Base-by-base conservation (phyloP, 2,329 filamentous ascomycete genomes). In the Talaromyces albobiverticillius region DNA sequence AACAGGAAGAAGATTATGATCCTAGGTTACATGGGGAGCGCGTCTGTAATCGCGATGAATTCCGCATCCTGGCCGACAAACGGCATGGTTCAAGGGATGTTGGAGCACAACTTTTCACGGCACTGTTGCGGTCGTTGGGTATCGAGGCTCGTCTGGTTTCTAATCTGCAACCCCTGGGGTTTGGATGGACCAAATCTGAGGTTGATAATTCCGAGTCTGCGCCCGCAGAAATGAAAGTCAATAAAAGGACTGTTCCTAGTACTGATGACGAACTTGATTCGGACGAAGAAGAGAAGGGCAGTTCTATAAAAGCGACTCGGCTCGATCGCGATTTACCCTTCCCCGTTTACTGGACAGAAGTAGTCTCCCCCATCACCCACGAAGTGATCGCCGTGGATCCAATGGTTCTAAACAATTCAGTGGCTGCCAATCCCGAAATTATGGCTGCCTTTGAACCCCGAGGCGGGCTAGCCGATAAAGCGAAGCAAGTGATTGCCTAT, bases 281-380 rank as follows among this genome's bases (percentile, higher is more conserved):
- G 61, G 57, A 25, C 47, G 36, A 58, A 38, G 29, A 50, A 32
- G 41, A 52, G 25, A 36, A n/a, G 14, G 22, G 23, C 41, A 40
- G 36, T n/a, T 16, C 34, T 7, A 11, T 48, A 4, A 51, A 43
- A 51, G 6, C n/a, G 3, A 55, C n/a, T 14, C 47, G 31, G n/a
- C 89, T 86, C 62, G 90, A 95, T 62, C 78, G 80, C 18, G 91
- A 95, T 61, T 78, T 96, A 25, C 83, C 86, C 2, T 94, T 87
- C 60, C 92, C 94, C 1, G 87, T 89, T 48, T 97, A 97, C 69
- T 99, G 94, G 94, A 88, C 88, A 0, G 94, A 99, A 69, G 87
- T 89, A 2, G 77, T 94, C 2, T 96, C 92, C 0, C 88, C 90
- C 2, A 79, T 90, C 3, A 93, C 89, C 0, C 83, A 89, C 51